Percentiles rank a stretch among this genome's conserved stretches.
phyloP scores from a whole-genome alignment of 23 red algal species.

The Gracilariopsis chorda region DNA sequence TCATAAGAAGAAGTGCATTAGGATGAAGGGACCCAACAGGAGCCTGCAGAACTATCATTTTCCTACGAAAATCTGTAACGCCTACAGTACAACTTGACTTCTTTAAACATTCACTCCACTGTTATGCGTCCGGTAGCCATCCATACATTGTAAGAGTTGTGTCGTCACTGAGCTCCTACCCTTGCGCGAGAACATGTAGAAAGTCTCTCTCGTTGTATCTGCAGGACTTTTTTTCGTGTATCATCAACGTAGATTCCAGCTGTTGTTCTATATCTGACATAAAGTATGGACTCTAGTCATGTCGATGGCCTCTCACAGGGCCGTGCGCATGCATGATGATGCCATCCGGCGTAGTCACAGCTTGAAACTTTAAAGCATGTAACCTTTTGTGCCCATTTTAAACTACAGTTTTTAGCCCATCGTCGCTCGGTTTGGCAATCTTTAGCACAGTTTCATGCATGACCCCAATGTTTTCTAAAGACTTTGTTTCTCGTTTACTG shows the following conservation, averaged over 20 bases:
- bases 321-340: constrained; percentile 28
- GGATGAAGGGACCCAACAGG: background rate
- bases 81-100: constrained; percentile 13
- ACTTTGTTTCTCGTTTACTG: background rate
- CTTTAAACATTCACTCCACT: constrained; percentile 19
- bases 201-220: background rate
- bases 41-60: background rate
- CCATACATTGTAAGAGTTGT: background rate
- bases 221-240: background rate
- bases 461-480: background rate
- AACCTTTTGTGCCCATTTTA: constrained; percentile 19
- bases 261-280: background rate
- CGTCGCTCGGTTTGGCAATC: background rate
- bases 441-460: background rate
- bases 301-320: background rate
- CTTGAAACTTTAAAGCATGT: constrained; percentile 9
- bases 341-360: background rate
- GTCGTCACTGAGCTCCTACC: background rate
- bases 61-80: background rate
- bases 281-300: background rate
- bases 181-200: background rate
- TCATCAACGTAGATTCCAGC: background rate
- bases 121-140: background rate
- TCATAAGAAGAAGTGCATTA: background rate
- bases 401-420: background rate